Evolutionary conservation across 192 early-diverging fungal species (phyloP), one percentile per base, ranked within the genome.

Genomic region (Hyaloraphidium curvatum): DNA sequence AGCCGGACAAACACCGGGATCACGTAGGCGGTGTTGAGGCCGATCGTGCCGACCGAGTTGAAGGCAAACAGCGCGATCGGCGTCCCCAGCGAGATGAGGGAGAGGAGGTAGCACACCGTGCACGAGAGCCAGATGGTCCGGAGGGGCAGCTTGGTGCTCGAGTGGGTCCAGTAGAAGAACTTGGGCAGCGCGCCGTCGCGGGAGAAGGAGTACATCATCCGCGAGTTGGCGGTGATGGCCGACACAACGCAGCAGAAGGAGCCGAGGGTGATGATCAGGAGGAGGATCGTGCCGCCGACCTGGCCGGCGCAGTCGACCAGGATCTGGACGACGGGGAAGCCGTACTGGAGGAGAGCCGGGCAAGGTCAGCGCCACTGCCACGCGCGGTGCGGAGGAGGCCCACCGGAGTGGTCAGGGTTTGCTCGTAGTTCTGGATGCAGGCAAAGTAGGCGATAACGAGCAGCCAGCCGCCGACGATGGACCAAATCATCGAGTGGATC

Each of bases 181-280:
- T 41, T 50, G 28, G 73, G 69, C 23, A 75, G 61, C 21, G 63
- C 67, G 19, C 63, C 62, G 58, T 74, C 72, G 39, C 72, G 66
- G 53, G 69, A 58, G 53, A 74, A 70, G 13, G 73, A 67, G 54
- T 73, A 75, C 28, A 73, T 30, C 72, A 39, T 30, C 33, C 33
- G n/a, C 33, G 9, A 37, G 9, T 37, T n/a, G n/a, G 9, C 33
- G 9, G 33, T 37, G n/a, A 37, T n/a, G 9, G 33, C 33, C 9
- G 9, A 37, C 7, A 37, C n/a, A 37, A 37, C n/a, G 33, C 33
- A 37, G n/a, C 33, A 37, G 9, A 37, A 7, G 33, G 9, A 11
- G 33, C 9, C 33, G 9, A n/a, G 9, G 9, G n/a, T 37, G 33
- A 37, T n/a, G n/a, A 37, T 37, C 33, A 37, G 9, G 9, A 37